Conservation (phyloP, 495 filamentous ascomycete genomes). For the Articulospora tetracladia region DNA sequence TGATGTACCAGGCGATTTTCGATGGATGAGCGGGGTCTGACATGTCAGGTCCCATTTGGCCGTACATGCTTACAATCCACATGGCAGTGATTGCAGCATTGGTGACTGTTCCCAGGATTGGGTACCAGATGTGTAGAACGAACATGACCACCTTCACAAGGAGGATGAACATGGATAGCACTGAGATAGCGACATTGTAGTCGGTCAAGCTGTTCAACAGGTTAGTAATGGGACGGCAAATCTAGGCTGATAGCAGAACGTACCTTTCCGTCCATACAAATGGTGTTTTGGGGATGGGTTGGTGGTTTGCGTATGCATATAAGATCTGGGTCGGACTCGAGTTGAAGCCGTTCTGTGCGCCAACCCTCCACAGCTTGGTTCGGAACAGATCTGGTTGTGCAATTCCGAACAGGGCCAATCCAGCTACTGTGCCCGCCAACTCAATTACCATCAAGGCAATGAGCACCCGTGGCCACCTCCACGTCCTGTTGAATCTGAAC, state of each 20-base stretch:
- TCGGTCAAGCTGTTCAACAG: slow-evolving; percentile 59
- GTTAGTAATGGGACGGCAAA: background rate
- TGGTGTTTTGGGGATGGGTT: slow-evolving; percentile 57
- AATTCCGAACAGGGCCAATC: slow-evolving; percentile 77
- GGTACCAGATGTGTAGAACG: slow-evolving; percentile 69
- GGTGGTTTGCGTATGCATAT: slow-evolving; percentile 75
- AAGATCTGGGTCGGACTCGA: slow-evolving; percentile 68
- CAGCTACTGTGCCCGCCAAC: slow-evolving; percentile 61
- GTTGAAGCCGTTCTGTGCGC: slow-evolving; percentile 75
- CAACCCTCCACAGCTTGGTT: slow-evolving; percentile 77
- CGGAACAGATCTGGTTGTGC: slow-evolving; percentile 76
- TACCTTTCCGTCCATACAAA: slow-evolving; percentile 83
- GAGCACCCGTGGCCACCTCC: slow-evolving; percentile 61
- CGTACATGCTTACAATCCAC: slow-evolving; percentile 62
- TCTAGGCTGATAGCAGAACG: slow-evolving; percentile 28
- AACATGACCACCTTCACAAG: slow-evolving; percentile 62
- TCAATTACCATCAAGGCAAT: slow-evolving; percentile 67
- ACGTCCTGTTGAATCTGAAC: slow-evolving; percentile 38
- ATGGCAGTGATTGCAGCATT: slow-evolving; percentile 57
- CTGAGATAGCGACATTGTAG: slow-evolving; percentile 78
- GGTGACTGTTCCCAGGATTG: slow-evolving; percentile 58
- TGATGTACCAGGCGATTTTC: slow-evolving; percentile 77
- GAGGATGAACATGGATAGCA: slow-evolving; percentile 67
- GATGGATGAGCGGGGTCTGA: slow-evolving; percentile 69
- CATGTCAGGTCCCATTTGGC: slow-evolving; percentile 76